Evolutionary conservation across 2,329 filamentous ascomycete genomes (phyloP).

Genomic region (Fusarium setosum): DNA sequence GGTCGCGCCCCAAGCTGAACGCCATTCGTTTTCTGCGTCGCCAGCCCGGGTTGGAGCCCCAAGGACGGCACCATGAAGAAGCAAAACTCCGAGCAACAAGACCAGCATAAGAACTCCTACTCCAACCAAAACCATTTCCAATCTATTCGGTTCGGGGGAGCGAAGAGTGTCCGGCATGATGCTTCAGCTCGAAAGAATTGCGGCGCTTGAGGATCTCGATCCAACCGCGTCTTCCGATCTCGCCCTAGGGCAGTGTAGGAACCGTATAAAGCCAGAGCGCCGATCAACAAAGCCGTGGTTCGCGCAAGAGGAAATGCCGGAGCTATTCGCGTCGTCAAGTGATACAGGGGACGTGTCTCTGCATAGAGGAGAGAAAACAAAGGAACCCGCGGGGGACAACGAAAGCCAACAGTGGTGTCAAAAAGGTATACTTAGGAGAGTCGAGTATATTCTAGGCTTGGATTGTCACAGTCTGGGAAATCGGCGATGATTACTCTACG

Average conservation of each 20-base stretch:
- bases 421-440: background rate
- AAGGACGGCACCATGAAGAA: slow-evolving; percentile 43
- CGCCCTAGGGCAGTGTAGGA: background rate
- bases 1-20: slow-evolving; percentile 27
- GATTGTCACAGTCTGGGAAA: background rate
- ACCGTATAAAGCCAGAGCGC: background rate
- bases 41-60: slow-evolving; percentile 19
- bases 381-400: background rate
- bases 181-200: background rate
- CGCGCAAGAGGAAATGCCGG: background rate
- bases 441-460: background rate
- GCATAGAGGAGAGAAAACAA: slow-evolving; percentile 3
- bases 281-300: background rate
- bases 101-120: slow-evolving; percentile 48
- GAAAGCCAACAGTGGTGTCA: background rate
- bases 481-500: background rate
- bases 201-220: background rate
- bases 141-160: slow-evolving; percentile 42
- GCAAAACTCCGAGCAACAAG: slow-evolving; percentile 45
- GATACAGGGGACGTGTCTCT: slow-evolving; percentile 17
- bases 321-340: slow-evolving; percentile 4
- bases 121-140: slow-evolving; percentile 51
- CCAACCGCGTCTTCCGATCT: slow-evolving; percentile 13
- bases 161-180: slow-evolving; percentile 40
- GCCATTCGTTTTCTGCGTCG: slow-evolving; percentile 33